These are phyloP conservation scores for Melampsora americana DNA, from an alignment of 1,284 basidiomycete genomes.

Conservation along the genomic window DNA sequence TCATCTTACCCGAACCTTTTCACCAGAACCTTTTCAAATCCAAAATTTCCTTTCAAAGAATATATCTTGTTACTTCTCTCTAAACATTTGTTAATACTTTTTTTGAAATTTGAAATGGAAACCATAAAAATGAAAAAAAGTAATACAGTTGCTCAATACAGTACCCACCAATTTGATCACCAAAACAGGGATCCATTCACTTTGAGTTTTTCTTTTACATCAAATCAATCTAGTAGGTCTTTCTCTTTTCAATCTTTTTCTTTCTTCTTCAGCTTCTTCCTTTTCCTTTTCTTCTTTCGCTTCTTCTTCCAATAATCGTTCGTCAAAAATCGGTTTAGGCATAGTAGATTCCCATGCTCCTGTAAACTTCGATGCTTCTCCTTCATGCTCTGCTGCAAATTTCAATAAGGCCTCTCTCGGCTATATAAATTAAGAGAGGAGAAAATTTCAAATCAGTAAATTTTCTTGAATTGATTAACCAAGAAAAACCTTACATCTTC, in stretches of 20 bases:
- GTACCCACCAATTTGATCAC: no score
- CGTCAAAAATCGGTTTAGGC: constrained; percentile 42
- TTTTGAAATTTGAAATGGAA: no score
- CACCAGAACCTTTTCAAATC: no score
- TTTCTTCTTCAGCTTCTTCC: constrained; percentile 37
- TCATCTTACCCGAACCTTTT: no score
- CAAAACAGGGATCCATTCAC: no score
- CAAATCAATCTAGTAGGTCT: constrained; percentile 28
- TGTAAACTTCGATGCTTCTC: constrained; percentile 38
- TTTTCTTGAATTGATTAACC: background rate
- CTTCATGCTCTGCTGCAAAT: constrained; percentile 43
- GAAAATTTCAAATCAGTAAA: background rate
- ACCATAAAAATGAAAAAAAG: no score
- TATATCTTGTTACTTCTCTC: no score
- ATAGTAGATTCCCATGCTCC: constrained; percentile 42
- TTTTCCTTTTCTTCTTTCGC: constrained; percentile 30
- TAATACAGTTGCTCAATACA: no score
- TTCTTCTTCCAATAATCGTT: constrained; percentile 40
- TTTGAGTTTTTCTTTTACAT: no score
- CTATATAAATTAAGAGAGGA: background rate
- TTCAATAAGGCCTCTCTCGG: constrained; percentile 42
- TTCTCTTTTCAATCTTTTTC: constrained; percentile 41
- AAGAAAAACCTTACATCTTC: constrained; percentile 71
- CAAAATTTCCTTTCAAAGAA: no score
- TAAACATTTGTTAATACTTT: no score